Evolutionary conservation across 768 basidiomycete genomes (phyloP).

Genomic region (Tricholoma terreum): DNA sequence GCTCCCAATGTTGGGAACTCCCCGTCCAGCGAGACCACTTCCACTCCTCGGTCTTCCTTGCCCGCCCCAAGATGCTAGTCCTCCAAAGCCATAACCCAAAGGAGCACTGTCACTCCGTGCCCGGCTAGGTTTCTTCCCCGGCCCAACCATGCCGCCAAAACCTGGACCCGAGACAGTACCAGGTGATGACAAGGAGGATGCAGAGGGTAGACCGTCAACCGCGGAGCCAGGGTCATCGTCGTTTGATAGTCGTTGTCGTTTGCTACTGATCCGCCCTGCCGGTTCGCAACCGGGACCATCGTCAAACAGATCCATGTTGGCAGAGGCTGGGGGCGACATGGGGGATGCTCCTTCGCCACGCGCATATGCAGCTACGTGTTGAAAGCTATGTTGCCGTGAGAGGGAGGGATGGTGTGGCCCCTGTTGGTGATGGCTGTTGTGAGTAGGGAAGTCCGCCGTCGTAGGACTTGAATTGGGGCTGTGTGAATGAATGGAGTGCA

Average conservation of each 20-base stretch:
- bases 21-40: constrained; percentile 42
- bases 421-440: constrained; percentile 27
- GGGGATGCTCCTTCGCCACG: constrained; percentile 33
- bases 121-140: constrained; percentile 45
- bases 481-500: constrained; percentile 45
- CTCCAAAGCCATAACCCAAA: constrained; percentile 48
- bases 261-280: constrained; percentile 34
- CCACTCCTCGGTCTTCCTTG: constrained; percentile 49
- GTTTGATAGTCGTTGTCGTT: constrained; percentile 53
- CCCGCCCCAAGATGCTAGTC: constrained; percentile 21
- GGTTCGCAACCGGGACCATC: constrained; percentile 27
- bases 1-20: constrained; percentile 37
- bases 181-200: constrained; percentile 33
- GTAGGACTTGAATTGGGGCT: constrained; percentile 44
- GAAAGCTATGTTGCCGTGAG: constrained; percentile 60
- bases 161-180: constrained; percentile 21
- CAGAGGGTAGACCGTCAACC: constrained; percentile 17
- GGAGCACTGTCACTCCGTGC: constrained; percentile 70
- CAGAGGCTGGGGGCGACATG: constrained; percentile 38
- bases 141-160: constrained; percentile 16
- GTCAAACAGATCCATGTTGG: constrained; percentile 45
- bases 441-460: constrained; percentile 40
- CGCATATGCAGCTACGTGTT: constrained; percentile 43
- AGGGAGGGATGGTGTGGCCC: constrained; percentile 42
- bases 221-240: constrained; percentile 20